Percentiles rank a stretch among this genome's conserved stretches.
Conservation (phyloP, 495 filamentous ascomycete genomes). For the Gamarada debralockiae region DNA sequence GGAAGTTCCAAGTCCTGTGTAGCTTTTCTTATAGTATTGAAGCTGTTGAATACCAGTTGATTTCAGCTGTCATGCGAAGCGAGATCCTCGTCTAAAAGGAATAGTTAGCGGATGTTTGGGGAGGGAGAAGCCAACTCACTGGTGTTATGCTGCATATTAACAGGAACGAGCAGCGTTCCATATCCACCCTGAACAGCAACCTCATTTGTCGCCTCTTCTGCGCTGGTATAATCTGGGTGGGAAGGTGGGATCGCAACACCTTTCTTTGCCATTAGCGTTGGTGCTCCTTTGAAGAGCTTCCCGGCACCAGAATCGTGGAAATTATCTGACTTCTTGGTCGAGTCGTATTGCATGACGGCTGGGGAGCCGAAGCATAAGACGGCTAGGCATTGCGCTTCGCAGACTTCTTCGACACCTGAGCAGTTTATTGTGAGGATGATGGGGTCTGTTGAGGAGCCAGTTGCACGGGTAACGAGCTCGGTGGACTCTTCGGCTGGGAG, state of each 20-base stretch:
- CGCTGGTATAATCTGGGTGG: background rate
- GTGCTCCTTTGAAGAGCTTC: background rate
- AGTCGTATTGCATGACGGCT: background rate
- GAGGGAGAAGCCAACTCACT: background rate
- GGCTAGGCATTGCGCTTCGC: background rate
- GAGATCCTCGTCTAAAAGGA: background rate
- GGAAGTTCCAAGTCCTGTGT: background rate
- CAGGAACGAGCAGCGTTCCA: background rate
- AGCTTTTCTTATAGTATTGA: background rate
- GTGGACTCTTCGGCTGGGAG: too few relatives aligned
- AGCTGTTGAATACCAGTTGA: background rate
- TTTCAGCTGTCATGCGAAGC: background rate
- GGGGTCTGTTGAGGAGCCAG: too few relatives aligned
- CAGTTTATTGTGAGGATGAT: background rate
- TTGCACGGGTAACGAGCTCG: too few relatives aligned
- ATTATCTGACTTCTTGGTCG: background rate
- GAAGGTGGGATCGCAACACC: background rate
- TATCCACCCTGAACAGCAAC: background rate
- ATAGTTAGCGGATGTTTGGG: background rate
- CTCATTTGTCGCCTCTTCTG: background rate
- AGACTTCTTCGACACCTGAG: background rate
- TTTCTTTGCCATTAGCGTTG: background rate
- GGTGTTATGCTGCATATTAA: background rate
- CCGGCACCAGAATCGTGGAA: background rate
- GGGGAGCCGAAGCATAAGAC: background rate